These are phyloP conservation scores for Eruca vesicaria DNA, from an alignment of 441 rosid species.

Conservation along the genomic window DNA sequence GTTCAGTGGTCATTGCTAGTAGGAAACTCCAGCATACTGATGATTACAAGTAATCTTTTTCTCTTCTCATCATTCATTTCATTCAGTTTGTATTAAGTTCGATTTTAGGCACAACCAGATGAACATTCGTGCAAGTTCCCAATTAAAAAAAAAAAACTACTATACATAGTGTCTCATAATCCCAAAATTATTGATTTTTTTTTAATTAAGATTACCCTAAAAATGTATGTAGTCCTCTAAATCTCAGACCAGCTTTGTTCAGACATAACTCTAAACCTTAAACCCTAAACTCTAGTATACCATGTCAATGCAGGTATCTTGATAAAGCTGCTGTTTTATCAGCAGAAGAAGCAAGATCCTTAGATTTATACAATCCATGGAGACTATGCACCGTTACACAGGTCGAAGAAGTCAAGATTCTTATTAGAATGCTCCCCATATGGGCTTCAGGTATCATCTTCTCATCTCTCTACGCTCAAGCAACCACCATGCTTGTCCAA, in stretches of 20 bases:
- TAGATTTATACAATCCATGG: constrained; percentile 35
- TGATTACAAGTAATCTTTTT: constrained; percentile 44
- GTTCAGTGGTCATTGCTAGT: constrained; percentile 48
- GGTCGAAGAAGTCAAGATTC: constrained; percentile 46
- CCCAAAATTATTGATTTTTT: background rate
- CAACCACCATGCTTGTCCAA: constrained; percentile 40
- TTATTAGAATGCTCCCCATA: constrained; percentile 44
- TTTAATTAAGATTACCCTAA: background rate
- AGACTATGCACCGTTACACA: constrained; percentile 51
- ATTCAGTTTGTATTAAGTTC: constrained; percentile 4
- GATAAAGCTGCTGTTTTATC: constrained; percentile 42
- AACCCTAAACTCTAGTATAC: too few species aligned
- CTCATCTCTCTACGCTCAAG: constrained; percentile 39
- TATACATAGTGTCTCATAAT: background rate
- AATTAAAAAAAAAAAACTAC: background rate
- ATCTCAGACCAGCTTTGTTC: background rate
- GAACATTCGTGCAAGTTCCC: background rate
- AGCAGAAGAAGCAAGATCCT: constrained; percentile 6
- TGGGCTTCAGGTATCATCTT: constrained; percentile 48
- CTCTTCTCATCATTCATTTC: background rate
- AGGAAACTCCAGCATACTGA: constrained; percentile 56
- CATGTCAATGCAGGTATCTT: constrained; percentile 33
- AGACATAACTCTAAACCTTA: background rate
- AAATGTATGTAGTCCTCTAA: background rate
- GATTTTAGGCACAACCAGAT: background rate